Conservation (phyloP, 345 rosid genomes). For the Salix dunnii region DNA sequence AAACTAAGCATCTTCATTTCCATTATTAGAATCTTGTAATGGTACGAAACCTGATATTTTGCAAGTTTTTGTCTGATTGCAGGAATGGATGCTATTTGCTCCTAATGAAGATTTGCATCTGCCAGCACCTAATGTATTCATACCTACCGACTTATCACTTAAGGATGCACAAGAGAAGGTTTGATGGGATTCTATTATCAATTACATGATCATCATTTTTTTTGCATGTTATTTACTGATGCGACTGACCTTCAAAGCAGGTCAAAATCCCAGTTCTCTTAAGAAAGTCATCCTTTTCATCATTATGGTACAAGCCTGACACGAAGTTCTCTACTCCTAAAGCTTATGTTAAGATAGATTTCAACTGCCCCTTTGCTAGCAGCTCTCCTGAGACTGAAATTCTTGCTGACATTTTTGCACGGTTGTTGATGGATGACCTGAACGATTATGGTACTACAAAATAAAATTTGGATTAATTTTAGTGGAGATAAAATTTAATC, state of each 20-base stretch:
- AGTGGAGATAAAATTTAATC: background rate
- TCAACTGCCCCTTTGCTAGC: slow-evolving; percentile 70
- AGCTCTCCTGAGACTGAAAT: slow-evolving; percentile 78
- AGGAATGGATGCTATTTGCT: slow-evolving; percentile 76
- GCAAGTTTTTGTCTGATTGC: slow-evolving; percentile 23
- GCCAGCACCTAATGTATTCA: slow-evolving; percentile 66
- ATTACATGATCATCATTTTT: background rate
- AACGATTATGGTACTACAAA: slow-evolving; percentile 80
- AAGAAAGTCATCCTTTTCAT: slow-evolving; percentile 61
- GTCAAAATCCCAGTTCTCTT: slow-evolving; percentile 52
- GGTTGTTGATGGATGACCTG: slow-evolving; percentile 79
- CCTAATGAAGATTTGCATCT: slow-evolving; percentile 66
- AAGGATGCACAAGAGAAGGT: slow-evolving; percentile 67
- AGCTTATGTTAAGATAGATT: slow-evolving; percentile 74
- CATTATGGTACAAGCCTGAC: slow-evolving; percentile 86
- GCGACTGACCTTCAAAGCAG: slow-evolving; percentile 41
- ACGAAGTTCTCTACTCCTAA: slow-evolving; percentile 72
- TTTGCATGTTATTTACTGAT: slow-evolving; percentile 11
- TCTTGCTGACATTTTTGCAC: slow-evolving; percentile 65
- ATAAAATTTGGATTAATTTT: background rate
- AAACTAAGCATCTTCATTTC: background rate
- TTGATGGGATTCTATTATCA: background rate
- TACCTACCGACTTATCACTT: slow-evolving; percentile 79
- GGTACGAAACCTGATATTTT: background rate
- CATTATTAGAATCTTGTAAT: slow-evolving; percentile 3